Conservation (phyloP, 306 rosid species). For the Castanopsis chinensis region DNA sequence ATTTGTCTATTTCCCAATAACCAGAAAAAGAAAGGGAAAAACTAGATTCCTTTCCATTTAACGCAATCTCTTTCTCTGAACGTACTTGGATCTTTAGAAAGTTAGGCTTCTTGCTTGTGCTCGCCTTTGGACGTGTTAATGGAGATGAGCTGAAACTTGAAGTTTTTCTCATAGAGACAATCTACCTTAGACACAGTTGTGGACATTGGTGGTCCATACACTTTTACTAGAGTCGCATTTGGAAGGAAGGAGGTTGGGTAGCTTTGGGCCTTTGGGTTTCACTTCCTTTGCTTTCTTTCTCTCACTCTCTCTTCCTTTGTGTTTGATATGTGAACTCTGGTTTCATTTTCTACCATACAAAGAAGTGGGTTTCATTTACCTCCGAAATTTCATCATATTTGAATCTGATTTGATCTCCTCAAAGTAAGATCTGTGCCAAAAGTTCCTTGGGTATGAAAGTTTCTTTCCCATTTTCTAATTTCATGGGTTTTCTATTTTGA, state of each 20-base stretch:
- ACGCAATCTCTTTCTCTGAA: too few relatives aligned
- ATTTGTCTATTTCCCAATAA: too few relatives aligned
- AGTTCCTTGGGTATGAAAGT: too few relatives aligned
- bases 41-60: too few relatives aligned
- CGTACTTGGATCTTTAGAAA: conserved; percentile 66
- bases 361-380: not conserved
- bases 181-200: conserved; percentile 82
- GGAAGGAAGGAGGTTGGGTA: not conserved
- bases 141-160: conserved; percentile 55
- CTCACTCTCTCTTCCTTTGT: too few relatives aligned
- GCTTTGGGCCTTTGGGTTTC: not conserved
- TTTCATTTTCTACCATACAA: conserved; percentile 18
- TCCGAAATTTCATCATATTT: not conserved
- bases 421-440: too few relatives aligned
- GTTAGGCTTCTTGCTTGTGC: conserved; percentile 66
- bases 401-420: too few relatives aligned
- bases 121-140: conserved; percentile 79
- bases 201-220: conserved; percentile 80
- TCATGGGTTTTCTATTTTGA: too few relatives aligned
- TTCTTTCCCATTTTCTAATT: too few relatives aligned
- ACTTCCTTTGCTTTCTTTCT: not conserved
- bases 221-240: conserved; percentile 66
- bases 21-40: too few relatives aligned
- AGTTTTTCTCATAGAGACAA: conserved; percentile 69
- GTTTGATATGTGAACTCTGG: not conserved